These are phyloP conservation scores for Cyclocybe aegerita DNA, from an alignment of 768 basidiomycete genomes.

Conservation along the genomic window DNA sequence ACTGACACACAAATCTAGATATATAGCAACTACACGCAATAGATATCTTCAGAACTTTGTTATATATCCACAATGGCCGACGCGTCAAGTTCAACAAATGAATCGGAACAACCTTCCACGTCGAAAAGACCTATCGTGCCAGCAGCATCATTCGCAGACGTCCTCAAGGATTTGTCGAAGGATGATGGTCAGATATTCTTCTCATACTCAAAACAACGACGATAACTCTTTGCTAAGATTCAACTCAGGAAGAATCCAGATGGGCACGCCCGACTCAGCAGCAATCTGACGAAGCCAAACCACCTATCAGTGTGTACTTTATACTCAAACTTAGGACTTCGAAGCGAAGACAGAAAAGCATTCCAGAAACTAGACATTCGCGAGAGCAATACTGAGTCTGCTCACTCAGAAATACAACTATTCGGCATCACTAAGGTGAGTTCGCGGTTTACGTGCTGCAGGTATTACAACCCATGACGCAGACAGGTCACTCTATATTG, in stretches of 20 bases:
- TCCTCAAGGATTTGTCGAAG: slow-evolving; percentile 11
- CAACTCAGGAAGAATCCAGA: not conserved
- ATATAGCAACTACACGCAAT: too few species aligned
- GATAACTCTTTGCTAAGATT: not conserved
- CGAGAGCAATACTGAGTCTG: slow-evolving; percentile 9
- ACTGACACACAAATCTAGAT: too few species aligned
- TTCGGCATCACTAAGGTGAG: slow-evolving; percentile 27
- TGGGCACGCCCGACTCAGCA: slow-evolving; percentile 9
- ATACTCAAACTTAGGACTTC: not conserved
- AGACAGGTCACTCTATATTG: slow-evolving; percentile 88
- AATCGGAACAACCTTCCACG: not conserved
- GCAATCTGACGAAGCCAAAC: slow-evolving; percentile 1
- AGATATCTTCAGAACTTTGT: not conserved
- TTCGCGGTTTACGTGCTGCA: not conserved
- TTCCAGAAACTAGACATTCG: slow-evolving; percentile 29
- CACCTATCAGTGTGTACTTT: slow-evolving; percentile 17
- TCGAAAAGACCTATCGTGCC: slow-evolving; percentile 4
- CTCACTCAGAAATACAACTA: slow-evolving; percentile 18
- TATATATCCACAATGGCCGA: not conserved
- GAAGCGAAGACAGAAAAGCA: slow-evolving; percentile 8
- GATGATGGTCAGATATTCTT: slow-evolving; percentile 1
- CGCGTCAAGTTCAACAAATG: not conserved
- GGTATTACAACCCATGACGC: not conserved
- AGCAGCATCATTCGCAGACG: slow-evolving; percentile 17
- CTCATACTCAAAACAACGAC: too few species aligned